Percentiles rank a stretch among this genome's conserved stretches.
phyloP scores from a whole-genome alignment of 331 rosid species.

The Spiraea crenata region DNA sequence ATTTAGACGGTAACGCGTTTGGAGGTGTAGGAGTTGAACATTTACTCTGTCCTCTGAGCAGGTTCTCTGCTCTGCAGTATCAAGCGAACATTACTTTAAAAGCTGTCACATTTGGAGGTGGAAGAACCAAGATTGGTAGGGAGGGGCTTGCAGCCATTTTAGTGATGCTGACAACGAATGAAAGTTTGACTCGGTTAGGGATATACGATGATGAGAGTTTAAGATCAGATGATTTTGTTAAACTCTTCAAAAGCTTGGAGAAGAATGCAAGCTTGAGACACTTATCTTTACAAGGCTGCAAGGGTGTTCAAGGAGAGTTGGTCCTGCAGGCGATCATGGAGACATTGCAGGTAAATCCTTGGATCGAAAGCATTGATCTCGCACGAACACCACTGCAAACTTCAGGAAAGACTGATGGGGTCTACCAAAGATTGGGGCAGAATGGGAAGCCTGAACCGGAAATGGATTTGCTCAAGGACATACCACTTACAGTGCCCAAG shows the following conservation, averaged over 20 bases:
- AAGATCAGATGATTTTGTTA: conserved; percentile 64
- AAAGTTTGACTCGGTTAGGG: conserved; percentile 57
- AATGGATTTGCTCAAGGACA: conserved; percentile 74
- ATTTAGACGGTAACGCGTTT: conserved; percentile 69
- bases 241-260: conserved; percentile 75
- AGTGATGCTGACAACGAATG: conserved; percentile 62
- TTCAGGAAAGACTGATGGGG: conserved; percentile 57
- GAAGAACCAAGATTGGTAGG: conserved; percentile 77
- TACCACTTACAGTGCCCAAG: conserved; percentile 82
- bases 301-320: conserved; percentile 72
- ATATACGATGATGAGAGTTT: conserved; percentile 76
- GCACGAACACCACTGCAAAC: conserved; percentile 73
- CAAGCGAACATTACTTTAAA: conserved; percentile 80
- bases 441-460: conserved; percentile 81
- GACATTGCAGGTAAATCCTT: conserved; percentile 82
- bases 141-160: conserved; percentile 71
- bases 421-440: conserved; percentile 81
- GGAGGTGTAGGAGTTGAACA: conserved; percentile 74
- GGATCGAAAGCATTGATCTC: conserved; percentile 91
- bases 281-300: conserved; percentile 76
- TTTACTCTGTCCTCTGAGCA: conserved; percentile 80
- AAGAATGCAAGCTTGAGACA: conserved; percentile 73
- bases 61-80: conserved; percentile 73
- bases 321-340: conserved; percentile 71
- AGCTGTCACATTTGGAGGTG: conserved; percentile 71